phyloP scores from a whole-genome alignment of 1,284 basidiomycete species.

The Trametes hirsuta region DNA sequence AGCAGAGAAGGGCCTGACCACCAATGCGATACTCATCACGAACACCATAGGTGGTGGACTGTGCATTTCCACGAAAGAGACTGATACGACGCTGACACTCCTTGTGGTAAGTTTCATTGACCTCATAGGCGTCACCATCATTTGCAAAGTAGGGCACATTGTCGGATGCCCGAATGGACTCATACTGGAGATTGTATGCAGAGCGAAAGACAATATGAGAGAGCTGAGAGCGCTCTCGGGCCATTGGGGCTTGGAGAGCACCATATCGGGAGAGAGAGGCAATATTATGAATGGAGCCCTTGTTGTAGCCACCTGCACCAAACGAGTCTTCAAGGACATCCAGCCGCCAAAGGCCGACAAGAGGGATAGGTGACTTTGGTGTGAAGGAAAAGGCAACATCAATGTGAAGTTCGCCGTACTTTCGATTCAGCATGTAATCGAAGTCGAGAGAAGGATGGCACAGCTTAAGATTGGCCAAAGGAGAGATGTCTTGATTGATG shows the following conservation, averaged over 20 bases:
- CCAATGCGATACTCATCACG: not conserved
- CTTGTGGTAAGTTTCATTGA: not conserved
- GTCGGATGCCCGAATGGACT: not conserved
- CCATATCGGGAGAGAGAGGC: not conserved
- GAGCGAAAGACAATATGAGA: not conserved
- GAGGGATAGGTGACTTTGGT: not conserved
- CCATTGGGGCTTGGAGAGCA: not conserved
- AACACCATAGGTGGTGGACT: not conserved
- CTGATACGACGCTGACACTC: not conserved
- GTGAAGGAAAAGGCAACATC: not conserved
- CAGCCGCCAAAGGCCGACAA: not conserved
- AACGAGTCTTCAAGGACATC: not conserved
- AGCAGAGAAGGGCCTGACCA: not conserved
- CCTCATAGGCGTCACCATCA: constrained; percentile 1
- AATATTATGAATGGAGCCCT: not conserved
- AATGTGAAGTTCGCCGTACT: not conserved
- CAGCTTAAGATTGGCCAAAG: not conserved
- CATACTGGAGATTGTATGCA: not conserved
- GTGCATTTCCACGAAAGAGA: not conserved
- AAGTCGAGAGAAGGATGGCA: not conserved
- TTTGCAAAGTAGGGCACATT: not conserved
- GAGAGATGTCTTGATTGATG: not conserved
- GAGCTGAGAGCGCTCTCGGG: not conserved
- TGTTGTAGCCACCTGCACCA: not conserved
- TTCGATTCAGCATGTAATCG: not conserved